Evolutionary conservation across 192 early-diverging fungal genomes (phyloP).

Genomic region (Coemansia sp.): DNA sequence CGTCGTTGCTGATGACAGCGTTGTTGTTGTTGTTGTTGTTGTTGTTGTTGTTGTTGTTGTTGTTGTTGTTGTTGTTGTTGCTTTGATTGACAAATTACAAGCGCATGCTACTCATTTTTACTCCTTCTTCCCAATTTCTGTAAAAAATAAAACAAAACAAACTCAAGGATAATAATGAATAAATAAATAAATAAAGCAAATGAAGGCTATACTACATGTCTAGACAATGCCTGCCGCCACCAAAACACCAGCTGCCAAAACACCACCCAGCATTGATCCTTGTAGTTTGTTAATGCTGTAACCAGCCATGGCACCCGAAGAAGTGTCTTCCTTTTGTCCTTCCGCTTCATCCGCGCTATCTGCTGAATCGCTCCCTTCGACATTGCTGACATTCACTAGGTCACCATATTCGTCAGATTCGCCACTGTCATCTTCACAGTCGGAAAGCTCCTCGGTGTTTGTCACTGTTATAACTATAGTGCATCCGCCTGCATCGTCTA

Average conservation of each 20-base stretch:
- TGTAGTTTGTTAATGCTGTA: not conserved
- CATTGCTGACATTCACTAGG: too few species aligned
- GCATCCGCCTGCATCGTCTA: not conserved
- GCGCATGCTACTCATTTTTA: too few species aligned
- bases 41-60: too few species aligned
- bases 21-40: too few species aligned
- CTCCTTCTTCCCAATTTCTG: too few species aligned
- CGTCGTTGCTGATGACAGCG: too few species aligned
- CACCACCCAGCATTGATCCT: conserved; percentile 1
- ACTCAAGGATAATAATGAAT: not conserved
- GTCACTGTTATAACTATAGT: conserved; percentile 5
- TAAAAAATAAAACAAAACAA: not conserved
- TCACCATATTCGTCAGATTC: not conserved
- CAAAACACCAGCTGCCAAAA: conserved; percentile 4
- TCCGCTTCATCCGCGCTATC: not conserved
- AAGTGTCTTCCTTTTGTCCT: not conserved
- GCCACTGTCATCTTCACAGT: not conserved
- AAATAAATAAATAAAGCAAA: not conserved
- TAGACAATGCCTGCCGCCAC: conserved; percentile 8
- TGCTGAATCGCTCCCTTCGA: not conserved
- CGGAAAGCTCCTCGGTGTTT: not conserved
- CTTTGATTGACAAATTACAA: too few species aligned
- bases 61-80: too few species aligned
- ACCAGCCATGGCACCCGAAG: not conserved
- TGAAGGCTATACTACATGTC: not conserved